These are phyloP conservation scores for Magnolia officinalis DNA, from an alignment of 164 flowering plant species.

Conservation along the genomic window DNA sequence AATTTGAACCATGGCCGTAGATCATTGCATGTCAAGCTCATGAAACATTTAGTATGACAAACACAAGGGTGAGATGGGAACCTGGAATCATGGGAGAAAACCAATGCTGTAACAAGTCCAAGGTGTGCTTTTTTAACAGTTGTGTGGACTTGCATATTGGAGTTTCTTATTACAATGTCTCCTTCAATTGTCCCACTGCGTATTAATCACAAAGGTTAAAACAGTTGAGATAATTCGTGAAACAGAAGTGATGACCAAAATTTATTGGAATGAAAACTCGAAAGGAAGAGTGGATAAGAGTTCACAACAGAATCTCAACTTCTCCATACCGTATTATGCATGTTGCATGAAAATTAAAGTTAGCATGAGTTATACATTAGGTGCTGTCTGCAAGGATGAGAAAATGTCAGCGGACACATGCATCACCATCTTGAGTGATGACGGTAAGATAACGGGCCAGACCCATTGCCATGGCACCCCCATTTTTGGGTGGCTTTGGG, in stretches of 20 bases:
- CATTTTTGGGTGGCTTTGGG: too few species aligned
- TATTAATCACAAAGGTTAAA: constrained; percentile 8
- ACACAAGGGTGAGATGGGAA: neutral
- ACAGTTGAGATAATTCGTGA: neutral
- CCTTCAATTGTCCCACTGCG: constrained; percentile 83
- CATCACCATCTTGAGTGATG: neutral
- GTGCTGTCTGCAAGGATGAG: neutral
- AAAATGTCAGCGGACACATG: neutral
- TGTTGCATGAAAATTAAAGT: neutral
- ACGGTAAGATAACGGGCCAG: neutral
- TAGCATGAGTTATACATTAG: neutral
- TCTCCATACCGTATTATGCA: neutral
- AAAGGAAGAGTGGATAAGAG: neutral
- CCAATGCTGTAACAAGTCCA: constrained; percentile 66
- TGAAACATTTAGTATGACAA: neutral
- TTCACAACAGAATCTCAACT: neutral
- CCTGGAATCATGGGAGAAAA: constrained; percentile 84
- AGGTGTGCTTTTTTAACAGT: constrained; percentile 67
- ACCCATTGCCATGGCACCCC: too few species aligned
- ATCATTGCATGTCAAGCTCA: neutral
- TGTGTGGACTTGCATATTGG: constrained; percentile 47
- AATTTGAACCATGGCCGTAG: neutral
- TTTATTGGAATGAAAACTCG: neutral
- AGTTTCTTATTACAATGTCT: constrained; percentile 48
- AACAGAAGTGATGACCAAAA: neutral